Evolutionary conservation across 2,329 filamentous ascomycete genomes (phyloP).

Genomic region (Sporothrix phasma): DNA sequence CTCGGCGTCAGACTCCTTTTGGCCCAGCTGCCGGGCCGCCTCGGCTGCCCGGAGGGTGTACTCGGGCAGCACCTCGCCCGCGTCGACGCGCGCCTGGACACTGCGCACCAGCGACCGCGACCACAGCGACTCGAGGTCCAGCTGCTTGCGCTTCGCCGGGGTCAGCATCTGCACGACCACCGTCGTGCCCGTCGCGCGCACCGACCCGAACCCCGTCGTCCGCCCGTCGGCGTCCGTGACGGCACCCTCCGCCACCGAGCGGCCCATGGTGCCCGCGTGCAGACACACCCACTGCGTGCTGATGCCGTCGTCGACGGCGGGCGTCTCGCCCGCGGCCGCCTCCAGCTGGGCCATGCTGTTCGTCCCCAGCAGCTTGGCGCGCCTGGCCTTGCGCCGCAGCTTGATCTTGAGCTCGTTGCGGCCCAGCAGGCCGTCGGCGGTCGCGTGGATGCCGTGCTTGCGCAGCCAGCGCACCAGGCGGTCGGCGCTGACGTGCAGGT

Average conservation of each 20-base stretch:
- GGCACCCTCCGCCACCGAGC: constrained; percentile 32
- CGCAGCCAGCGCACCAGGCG: constrained; percentile 81
- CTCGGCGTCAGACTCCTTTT: neutral
- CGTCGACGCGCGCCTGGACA: constrained; percentile 12
- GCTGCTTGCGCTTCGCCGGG: constrained; percentile 40
- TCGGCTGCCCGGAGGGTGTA: neutral
- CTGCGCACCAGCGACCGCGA: constrained; percentile 29
- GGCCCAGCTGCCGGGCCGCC: neutral
- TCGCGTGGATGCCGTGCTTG: constrained; percentile 60
- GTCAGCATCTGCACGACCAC: constrained; percentile 51
- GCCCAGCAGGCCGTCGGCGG: constrained; percentile 80
- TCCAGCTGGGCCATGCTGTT: constrained; percentile 47
- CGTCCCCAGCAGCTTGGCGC: constrained; percentile 66
- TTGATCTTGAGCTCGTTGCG: constrained; percentile 87
- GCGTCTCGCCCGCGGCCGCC: constrained; percentile 18
- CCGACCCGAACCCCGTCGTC: constrained; percentile 66
- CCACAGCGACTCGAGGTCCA: constrained; percentile 47
- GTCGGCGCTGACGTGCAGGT: constrained; percentile 84
- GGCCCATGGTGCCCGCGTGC: constrained; percentile 64
- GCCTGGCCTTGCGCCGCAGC: constrained; percentile 66
- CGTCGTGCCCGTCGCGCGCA: constrained; percentile 37
- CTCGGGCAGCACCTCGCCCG: constrained; percentile 4
- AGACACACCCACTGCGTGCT: constrained; percentile 95
- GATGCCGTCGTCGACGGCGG: constrained; percentile 69
- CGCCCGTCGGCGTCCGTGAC: constrained; percentile 40